Evolutionary conservation across 345 rosid species (phyloP), one percentile per base, ranked within the genome.

Genomic region (Iberis pinnata): DNA sequence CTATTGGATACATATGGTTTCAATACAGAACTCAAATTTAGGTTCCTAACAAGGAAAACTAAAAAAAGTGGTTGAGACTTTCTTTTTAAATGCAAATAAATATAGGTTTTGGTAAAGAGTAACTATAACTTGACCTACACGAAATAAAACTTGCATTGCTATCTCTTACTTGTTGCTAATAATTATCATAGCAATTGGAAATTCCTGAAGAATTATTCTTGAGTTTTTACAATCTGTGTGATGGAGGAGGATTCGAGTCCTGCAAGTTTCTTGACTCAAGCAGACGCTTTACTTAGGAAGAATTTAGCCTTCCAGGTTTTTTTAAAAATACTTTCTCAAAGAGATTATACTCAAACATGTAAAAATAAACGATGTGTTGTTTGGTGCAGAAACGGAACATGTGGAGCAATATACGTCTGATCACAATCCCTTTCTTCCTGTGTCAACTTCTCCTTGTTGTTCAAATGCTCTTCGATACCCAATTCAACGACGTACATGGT

Each of bases 261-360:
- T 46, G 60, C 82, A 39, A 73, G 79, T 73, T 81, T 77, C 81
- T 60, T 79, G 67, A 73, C 86, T 55, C 98, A 81, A 70, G 83
- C 87, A 56, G 72, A 81, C 53, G 95, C 96, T 64, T 69, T 92
- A 65, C 79, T 88, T 43, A 63, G 90, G 20, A 92, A 92, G 83
- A 92, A 85, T 72, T 65, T 85, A 70, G 88, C 79, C 27, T 85
- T 64, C 53, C 98, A 92, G 93, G 98, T 92, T 17, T 51, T 17
- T 51, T 2, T 6, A 4, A 4, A 2, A 5, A 6, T 61, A 38
- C 36, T 42, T 38, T n/a, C n/a, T n/a, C n/a, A n/a, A 24, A 43
- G 32, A 37, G 32, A 3, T 13, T 17, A 43, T 37, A 12, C 69
- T 36, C n/a, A 56, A 42, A 42, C 63, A 65, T 22, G 20, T 36